Evolutionary conservation across 2,329 filamentous ascomycete species (phyloP), one percentile per base, ranked within the genome.

Genomic region (Canariomyces notabilis): DNA sequence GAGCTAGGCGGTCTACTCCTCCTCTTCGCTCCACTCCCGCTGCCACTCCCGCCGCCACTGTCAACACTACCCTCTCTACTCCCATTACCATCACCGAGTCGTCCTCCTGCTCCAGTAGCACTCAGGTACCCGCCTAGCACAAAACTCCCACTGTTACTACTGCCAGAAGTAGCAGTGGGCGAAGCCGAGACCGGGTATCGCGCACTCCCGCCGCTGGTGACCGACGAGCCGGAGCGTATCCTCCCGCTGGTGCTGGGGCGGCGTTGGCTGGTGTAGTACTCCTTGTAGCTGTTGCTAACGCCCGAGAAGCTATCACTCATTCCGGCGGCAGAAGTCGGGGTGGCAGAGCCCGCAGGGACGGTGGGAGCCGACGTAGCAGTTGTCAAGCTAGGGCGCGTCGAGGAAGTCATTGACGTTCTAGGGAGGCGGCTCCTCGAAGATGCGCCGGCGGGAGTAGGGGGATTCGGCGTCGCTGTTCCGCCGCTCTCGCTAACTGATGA

Each of bases 401-500:
- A 37, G n/a, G 49, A 53, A 31, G 54, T n/a, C 14, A 39, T 44
- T 7, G 59, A 60, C 33, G 59, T 62, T 15, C 64, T 56, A 16
- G 61, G 59, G 12, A 64, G 55, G 31, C 63, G 54, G 50, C 56
- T 62, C 44, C 52, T 59, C 20, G 26, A 35, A 36, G 40, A 37
- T 42, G 48, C 42, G 40, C 44, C 39, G 32, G 48, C 38, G 22
- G 22, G 29, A 19, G 37, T 12, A 22, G 46, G 5, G 16, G 5
- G 18, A 14, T 31, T 16, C n/a, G 21, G n/a, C 18, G 12, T 5
- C 33, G 36, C 6, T 29, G 21, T 15, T 16, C n/a, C n/a, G n/a
- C n/a, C n/a, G n/a, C 20, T 34, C 23, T 5, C 19, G 32, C 31
- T 48, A 18, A 38, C 38, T 40, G 42, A 56, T 34, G 53, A 54